These are phyloP conservation scores for Tricholoma hemisulphureum DNA, from an alignment of 768 basidiomycete species.

Conservation along the genomic window DNA sequence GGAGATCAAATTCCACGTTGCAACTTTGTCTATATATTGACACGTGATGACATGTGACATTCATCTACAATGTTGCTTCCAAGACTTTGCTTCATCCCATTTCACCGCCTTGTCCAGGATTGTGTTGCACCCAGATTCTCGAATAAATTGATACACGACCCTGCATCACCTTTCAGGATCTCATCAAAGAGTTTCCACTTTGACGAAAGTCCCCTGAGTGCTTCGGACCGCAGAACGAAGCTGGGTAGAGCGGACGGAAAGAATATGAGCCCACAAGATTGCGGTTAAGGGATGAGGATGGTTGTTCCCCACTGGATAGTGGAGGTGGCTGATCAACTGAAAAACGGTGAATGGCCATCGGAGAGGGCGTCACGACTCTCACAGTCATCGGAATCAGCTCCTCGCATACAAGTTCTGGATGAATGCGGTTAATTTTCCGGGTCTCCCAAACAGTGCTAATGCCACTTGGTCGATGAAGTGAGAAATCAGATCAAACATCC, in stretches of 20 bases:
- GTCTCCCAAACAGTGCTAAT: conserved; percentile 73
- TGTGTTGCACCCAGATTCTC: conserved; percentile 59
- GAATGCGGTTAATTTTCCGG: conserved; percentile 64
- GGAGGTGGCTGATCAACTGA: conserved; percentile 54
- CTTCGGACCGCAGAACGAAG: conserved; percentile 73
- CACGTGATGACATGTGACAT: conserved; percentile 24
- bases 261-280: conserved; percentile 64
- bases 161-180: conserved; percentile 36
- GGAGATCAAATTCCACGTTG: conserved; percentile 21
- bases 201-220: conserved; percentile 67
- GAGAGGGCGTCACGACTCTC: conserved; percentile 35
- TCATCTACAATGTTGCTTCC: too few relatives aligned
- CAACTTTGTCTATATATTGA: conserved; percentile 8
- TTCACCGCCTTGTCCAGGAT: conserved; percentile 63
- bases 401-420: conserved; percentile 68
- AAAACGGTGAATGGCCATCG: background rate
- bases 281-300: conserved; percentile 58
- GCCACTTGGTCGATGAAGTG: conserved; percentile 84
- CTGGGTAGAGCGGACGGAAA: conserved; percentile 66
- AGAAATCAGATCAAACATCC: conserved; percentile 75
- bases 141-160: conserved; percentile 62
- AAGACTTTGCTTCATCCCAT: conserved; percentile 75
- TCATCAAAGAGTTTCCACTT: conserved; percentile 55
- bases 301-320: conserved; percentile 41
- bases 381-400: conserved; percentile 64